Evolutionary conservation across 352 stramenopile genomes (phyloP), one percentile per base, ranked within the genome.

Genomic region (Pythium guiyangense): DNA sequence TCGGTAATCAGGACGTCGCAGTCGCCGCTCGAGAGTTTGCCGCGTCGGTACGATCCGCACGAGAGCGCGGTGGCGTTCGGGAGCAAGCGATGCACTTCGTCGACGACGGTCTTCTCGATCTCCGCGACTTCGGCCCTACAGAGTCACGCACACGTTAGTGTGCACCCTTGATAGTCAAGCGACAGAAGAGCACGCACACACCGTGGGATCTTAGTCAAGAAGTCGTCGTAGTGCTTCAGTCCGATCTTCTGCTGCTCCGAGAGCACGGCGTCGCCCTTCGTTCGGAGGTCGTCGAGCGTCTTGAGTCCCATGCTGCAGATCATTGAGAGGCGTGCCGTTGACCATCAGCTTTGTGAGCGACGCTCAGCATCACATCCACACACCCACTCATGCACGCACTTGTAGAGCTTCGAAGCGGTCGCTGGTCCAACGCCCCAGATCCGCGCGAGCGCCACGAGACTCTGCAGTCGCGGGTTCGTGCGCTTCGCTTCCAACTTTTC

Each of bases 401-500:
- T 79, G 70, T 94, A 96, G 0, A 96, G 55, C 39, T 88, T 90
- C 18, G 73, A 65, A 17, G 86, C 86, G 0, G 86, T 96, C 37
- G 68, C 72, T 22, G 82, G 84, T 4, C 86, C 86, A 20, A 96
- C 82, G 11, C 86, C 82, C 83, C 84, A 94, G 11, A 94, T 79
- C 17, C 77, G 77, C 18, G 79, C 64, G 66, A 94, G 79, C 27
- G 79, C 58, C 6, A 90, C 77, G 37, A 92, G 62, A 3, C 71
- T 73, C 31, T 67, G 58, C 12, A 94, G 65, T 31, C 81, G 60
- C 29, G 67, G 63, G 44, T 91, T 91, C 9, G 51, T 66, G 52
- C 84, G 86, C 60, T 92, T 94, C n/a, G 76, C 78, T 48, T 94
- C 79, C 10, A 94, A 79, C 56, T 94, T 94, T 20, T 77, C 71